These are phyloP conservation scores for sorghum (Sorghum bicolor) DNA, from an alignment of 176 grass and related monocot genomes.

Conservation along the genomic window Sorghum_bicolor_NCBIv3 NC_012870.2:7209501-7210000, in stretches of 20 bases:
- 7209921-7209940: conserved; percentile 89
- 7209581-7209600: background rate
- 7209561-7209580: background rate
- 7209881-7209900: conserved; percentile 10
- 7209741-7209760: background rate
- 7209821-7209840: conserved; percentile 27
- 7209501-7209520: conserved; percentile 6
- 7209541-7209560: conserved; percentile 1
- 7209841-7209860: conserved; percentile 20
- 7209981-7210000: conserved; percentile 97
- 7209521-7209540: conserved; percentile 19
- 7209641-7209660: background rate
- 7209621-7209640: background rate
- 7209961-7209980: conserved; percentile 82
- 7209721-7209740: background rate
- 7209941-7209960: conserved; percentile 85
- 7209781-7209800: conserved; percentile 7
- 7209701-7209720: background rate
- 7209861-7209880: conserved; percentile 8
- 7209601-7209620: background rate
- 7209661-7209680: background rate
- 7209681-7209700: background rate
- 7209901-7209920: conserved; percentile 99
- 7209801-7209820: conserved; percentile 4
- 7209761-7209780: background rate